Conservation (phyloP, 2,329 filamentous ascomycete genomes). For the Verticillium alfalfae region DNA sequence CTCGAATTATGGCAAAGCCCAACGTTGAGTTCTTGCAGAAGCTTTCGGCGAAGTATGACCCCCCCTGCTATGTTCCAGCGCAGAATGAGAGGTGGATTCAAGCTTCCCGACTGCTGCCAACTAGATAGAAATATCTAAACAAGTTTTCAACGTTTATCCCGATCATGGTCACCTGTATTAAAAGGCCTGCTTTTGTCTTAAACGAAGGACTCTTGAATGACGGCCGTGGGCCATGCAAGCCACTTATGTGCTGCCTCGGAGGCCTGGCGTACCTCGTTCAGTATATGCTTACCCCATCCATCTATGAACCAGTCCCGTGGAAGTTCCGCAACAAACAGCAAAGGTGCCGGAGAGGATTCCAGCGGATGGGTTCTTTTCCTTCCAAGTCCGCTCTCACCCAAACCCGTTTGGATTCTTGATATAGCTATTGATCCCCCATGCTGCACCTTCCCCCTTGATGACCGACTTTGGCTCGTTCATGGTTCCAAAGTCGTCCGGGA, state of each 20-base stretch:
- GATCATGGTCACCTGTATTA: too few relatives aligned
- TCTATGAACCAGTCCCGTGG: constrained; percentile 14
- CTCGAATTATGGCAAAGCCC: constrained; percentile 24
- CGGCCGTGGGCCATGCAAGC: constrained; percentile 15
- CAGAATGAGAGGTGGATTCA: constrained; percentile 13
- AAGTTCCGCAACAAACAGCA: constrained; percentile 8
- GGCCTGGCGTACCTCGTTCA: not conserved
- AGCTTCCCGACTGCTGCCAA: constrained; percentile 2
- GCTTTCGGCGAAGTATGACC: constrained; percentile 25
- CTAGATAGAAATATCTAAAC: not conserved
- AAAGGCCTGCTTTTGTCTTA: not conserved
- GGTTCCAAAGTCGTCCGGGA: constrained; percentile 7
- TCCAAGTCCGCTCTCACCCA: constrained; percentile 7
- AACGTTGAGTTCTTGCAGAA: constrained; percentile 21
- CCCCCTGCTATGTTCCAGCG: constrained; percentile 23
- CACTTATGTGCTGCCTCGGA: constrained; percentile 4
- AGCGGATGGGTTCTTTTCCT: constrained; percentile 8
- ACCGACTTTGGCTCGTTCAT: constrained; percentile 1
- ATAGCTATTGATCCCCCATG: constrained; percentile 11
- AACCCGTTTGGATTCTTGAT: constrained; percentile 7
- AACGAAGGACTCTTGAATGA: constrained; percentile 9
- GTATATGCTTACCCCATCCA: constrained; percentile 12
- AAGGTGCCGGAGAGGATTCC: too few relatives aligned
- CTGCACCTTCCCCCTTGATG: constrained; percentile 5
- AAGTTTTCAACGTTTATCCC: too few relatives aligned